Percentiles rank a stretch among this genome's conserved stretches.
Conservation (phyloP, 1,284 basidiomycete species). For the Trametes sp. region DNA sequence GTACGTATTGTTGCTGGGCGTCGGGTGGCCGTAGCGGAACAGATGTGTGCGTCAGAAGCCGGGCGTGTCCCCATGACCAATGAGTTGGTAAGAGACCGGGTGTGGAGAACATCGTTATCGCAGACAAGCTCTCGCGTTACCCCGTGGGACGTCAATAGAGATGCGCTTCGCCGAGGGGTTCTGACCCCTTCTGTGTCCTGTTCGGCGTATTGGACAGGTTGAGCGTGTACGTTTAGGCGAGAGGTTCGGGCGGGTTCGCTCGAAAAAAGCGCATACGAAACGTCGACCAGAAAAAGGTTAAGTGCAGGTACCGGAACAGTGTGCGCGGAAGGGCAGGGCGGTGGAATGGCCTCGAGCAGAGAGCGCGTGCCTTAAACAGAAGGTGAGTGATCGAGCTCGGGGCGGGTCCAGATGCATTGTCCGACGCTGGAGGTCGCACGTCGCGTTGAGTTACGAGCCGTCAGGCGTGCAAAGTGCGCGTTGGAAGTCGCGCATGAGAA, state of each 20-base stretch:
- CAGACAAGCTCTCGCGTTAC: conserved; percentile 3
- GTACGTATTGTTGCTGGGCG: conserved; percentile 19
- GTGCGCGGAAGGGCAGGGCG: neutral
- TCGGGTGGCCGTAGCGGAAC: conserved; percentile 25
- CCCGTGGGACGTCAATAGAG: conserved; percentile 3
- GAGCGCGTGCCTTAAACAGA: conserved; percentile 14
- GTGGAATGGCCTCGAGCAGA: conserved; percentile 8
- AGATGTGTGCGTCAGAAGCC: conserved; percentile 13
- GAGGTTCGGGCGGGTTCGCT: neutral
- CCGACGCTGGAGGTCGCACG: neutral
- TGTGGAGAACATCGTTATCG: conserved; percentile 9
- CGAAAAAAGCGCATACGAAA: neutral
- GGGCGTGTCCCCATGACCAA: conserved; percentile 23
- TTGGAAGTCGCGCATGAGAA: neutral
- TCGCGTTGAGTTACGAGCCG: neutral
- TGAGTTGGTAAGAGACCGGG: conserved; percentile 17
- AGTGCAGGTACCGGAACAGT: conserved; percentile 13
- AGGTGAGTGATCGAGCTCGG: conserved; percentile 3
- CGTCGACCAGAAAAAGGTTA: neutral
- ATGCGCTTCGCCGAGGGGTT: neutral
- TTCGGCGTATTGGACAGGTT: neutral
- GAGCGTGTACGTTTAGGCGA: neutral
- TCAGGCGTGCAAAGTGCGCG: neutral
- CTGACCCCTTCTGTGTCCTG: neutral
- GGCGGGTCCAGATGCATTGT: neutral